phyloP scores from a whole-genome alignment of 768 basidiomycete species.

The Kwoniella europaea region DNA sequence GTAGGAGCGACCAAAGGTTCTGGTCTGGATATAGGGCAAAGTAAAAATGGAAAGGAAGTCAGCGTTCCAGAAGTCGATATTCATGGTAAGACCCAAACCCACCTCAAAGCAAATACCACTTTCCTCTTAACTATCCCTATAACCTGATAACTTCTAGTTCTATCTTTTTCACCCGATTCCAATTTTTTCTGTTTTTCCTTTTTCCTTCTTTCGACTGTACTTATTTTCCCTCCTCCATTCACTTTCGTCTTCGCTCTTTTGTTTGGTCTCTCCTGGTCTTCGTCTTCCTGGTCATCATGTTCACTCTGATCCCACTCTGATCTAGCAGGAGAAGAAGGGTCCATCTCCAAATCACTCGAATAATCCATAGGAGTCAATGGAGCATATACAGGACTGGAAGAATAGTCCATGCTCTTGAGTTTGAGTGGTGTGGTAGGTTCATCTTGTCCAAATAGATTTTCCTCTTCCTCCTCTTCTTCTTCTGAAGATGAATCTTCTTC shows the following conservation, averaged over 20 bases:
- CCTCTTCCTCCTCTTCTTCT: slow-evolving; percentile 26
- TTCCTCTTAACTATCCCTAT: slow-evolving; percentile 55
- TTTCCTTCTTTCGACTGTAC: slow-evolving; percentile 4
- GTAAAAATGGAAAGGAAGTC: too few relatives aligned
- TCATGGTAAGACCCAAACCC: slow-evolving; percentile 12
- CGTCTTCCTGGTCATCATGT: slow-evolving; percentile 23
- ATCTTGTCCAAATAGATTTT: slow-evolving; percentile 11
- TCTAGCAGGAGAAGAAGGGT: slow-evolving; percentile 33
- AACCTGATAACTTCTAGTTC: slow-evolving; percentile 54
- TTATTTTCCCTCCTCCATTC: slow-evolving; percentile 15
- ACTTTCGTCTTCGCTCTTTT: slow-evolving; percentile 14
- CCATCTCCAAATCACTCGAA: slow-evolving; percentile 50
- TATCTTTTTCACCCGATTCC: slow-evolving; percentile 23
- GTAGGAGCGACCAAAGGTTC: slow-evolving; percentile 58
- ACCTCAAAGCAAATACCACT: slow-evolving; percentile 56
- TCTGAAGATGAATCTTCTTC: slow-evolving; percentile 2
- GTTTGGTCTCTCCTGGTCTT: neutral
- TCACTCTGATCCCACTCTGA: slow-evolving; percentile 1
- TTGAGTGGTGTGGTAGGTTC: neutral
- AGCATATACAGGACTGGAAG: slow-evolving; percentile 28
- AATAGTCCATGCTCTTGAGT: neutral
- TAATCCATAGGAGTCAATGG: slow-evolving; percentile 45
- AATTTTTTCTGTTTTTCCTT: slow-evolving; percentile 18
- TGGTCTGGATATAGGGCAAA: too few relatives aligned
- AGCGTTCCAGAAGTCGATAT: neutral